Evolutionary conservation across 768 basidiomycete species (phyloP).

Genomic region (Trichaptum fuscoviolaceum): DNA sequence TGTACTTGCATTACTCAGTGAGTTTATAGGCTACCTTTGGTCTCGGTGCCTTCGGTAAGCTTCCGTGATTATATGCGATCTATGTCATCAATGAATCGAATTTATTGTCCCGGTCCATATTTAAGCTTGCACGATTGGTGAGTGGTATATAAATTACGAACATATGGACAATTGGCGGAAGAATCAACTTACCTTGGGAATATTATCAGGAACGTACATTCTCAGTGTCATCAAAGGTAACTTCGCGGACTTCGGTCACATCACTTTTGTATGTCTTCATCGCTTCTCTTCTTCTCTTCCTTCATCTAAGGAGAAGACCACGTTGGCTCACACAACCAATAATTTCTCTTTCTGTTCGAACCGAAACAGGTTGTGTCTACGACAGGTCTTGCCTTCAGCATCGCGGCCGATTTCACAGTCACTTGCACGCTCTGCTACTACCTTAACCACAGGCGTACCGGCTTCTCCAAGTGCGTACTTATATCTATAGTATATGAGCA

Average conservation of each 20-base stretch:
- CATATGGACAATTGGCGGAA: not conserved
- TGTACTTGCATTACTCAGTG: not conserved
- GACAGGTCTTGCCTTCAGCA: constrained; percentile 3
- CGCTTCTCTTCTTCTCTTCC: not conserved
- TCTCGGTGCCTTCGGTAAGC: not conserved
- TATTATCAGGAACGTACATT: not conserved
- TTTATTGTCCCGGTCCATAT: not conserved
- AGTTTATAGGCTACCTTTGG: not conserved
- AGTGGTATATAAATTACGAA: not conserved
- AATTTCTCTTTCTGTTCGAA: too few species aligned
- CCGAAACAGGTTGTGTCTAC: not conserved
- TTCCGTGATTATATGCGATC: not conserved
- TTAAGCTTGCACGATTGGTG: not conserved
- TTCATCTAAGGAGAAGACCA: not conserved
- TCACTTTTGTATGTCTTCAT: not conserved
- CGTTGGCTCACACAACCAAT: not conserved
- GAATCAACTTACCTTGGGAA: not conserved
- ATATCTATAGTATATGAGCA: not conserved
- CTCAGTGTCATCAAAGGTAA: not conserved
- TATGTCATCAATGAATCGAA: not conserved
- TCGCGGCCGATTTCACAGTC: not conserved
- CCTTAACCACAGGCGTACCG: constrained; percentile 1
- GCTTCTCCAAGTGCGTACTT: constrained; percentile 1
- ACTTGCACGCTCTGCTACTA: constrained; percentile 3
- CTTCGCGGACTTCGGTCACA: not conserved